phyloP scores from a whole-genome alignment of 441 rosid genomes.

The Gossypium davidsonii region DNA sequence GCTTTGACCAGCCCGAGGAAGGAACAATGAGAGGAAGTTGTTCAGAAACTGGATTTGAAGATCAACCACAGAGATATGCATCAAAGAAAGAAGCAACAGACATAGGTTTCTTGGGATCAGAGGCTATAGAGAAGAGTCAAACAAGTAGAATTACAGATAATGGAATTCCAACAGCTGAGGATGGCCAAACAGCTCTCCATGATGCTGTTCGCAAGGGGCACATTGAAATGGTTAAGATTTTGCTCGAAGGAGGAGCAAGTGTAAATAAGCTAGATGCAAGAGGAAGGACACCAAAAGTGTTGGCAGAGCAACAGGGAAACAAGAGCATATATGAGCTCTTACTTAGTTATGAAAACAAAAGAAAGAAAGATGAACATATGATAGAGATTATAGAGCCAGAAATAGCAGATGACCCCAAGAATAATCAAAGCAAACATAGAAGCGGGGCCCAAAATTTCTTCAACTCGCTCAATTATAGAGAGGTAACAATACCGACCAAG shows the following conservation, averaged over 20 bases:
- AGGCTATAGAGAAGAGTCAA: constrained; percentile 22
- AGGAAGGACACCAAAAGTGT: constrained; percentile 47
- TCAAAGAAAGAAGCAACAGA: constrained; percentile 26
- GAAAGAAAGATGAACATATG: constrained; percentile 38
- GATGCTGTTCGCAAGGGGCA: constrained; percentile 46
- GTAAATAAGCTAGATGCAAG: constrained; percentile 42
- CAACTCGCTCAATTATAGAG: constrained; percentile 19
- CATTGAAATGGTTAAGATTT: constrained; percentile 49
- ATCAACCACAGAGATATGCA: constrained; percentile 28
- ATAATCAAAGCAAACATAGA: constrained; percentile 23
- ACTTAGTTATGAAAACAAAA: constrained; percentile 37
- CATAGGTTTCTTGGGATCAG: constrained; percentile 17
- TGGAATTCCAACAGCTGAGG: constrained; percentile 26
- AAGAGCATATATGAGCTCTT: constrained; percentile 44
- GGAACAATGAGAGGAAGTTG: constrained; percentile 24
- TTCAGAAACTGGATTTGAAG: constrained; percentile 16
- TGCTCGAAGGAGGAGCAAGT: constrained; percentile 44
- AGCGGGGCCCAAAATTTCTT: constrained; percentile 21
- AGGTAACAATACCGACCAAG: constrained; percentile 24
- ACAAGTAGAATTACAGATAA: constrained; percentile 20
- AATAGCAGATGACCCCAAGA: constrained; percentile 19
- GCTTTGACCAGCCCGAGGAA: constrained; percentile 21
- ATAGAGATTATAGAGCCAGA: constrained; percentile 40
- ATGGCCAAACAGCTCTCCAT: constrained; percentile 42
- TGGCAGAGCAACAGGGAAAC: constrained; percentile 45